Evolutionary conservation across 768 basidiomycete species (phyloP).

Genomic region (Mycena pura): DNA sequence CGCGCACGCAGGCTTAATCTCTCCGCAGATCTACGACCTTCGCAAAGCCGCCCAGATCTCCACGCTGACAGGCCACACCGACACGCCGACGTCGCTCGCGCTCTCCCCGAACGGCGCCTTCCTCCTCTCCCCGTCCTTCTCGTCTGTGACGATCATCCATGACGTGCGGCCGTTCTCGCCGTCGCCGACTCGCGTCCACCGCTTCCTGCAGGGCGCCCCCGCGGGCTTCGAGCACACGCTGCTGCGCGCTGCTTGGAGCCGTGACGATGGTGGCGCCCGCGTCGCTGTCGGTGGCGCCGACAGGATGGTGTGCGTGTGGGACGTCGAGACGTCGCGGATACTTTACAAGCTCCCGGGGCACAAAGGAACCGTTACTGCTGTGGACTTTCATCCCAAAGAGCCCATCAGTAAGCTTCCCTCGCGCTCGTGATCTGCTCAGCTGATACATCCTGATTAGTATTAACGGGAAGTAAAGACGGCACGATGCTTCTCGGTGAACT

Average conservation of each 20-base stretch:
- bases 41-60: conserved; percentile 85
- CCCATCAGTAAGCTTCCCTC: conserved; percentile 77
- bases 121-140: conserved; percentile 90
- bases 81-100: conserved; percentile 92
- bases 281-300: conserved; percentile 92
- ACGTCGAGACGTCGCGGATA: conserved; percentile 77
- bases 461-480: conserved; percentile 92
- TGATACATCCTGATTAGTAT: conserved; percentile 53
- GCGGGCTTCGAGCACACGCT: conserved; percentile 94
- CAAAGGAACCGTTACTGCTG: conserved; percentile 94
- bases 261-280: conserved; percentile 78
- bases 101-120: conserved; percentile 89
- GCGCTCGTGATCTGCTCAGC: background rate
- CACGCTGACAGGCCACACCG: conserved; percentile 82
- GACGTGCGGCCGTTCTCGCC: conserved; percentile 95
- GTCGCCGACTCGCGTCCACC: conserved; percentile 80
- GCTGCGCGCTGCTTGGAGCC: conserved; percentile 87
- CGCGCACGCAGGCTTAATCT: background rate
- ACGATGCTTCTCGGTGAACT: conserved; percentile 94
- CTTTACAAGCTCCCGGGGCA: conserved; percentile 95
- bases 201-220: conserved; percentile 81
- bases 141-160: conserved; percentile 88
- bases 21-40: conserved; percentile 83
- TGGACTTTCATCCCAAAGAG: conserved; percentile 95
- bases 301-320: conserved; percentile 87